These are phyloP conservation scores for Gleditsia sinensis DNA, from an alignment of 306 rosid genomes.

Conservation along the genomic window DNA sequence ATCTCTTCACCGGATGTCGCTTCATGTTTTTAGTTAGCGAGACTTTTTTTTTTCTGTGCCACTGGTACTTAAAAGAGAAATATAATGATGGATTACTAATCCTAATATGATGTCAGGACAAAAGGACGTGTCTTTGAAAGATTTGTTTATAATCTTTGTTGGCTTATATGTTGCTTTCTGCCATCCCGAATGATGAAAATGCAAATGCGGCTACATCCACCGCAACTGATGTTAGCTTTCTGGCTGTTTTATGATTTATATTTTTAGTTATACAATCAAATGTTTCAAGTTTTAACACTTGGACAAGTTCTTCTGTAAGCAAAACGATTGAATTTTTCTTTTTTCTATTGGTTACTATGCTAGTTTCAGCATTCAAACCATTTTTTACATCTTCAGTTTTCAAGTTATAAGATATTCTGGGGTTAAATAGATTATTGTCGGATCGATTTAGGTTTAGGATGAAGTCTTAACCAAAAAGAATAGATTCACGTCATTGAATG, in stretches of 20 bases:
- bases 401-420: background rate
- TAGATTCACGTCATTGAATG: conserved; percentile 1
- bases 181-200: conserved; percentile 61
- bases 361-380: background rate
- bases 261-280: background rate
- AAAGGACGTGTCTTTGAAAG: conserved; percentile 24
- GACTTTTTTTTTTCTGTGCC: background rate
- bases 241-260: conserved; percentile 4
- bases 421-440: conserved; percentile 1
- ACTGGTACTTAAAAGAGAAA: conserved; percentile 4
- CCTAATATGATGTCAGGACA: conserved; percentile 55
- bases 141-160: conserved; percentile 15
- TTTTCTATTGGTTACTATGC: background rate
- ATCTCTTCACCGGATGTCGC: background rate
- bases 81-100: conserved; percentile 34
- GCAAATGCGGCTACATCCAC: conserved; percentile 50
- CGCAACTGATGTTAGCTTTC: conserved; percentile 59
- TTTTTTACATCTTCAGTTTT: background rate
- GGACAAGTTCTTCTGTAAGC: conserved; percentile 5
- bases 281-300: conserved; percentile 8
- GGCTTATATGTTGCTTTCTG: conserved; percentile 15
- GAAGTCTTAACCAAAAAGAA: background rate
- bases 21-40: background rate
- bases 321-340: background rate
- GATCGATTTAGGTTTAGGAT: conserved; percentile 29